Conservation (phyloP, 148 eudicot species). For the Polygonum maritimum region DNA sequence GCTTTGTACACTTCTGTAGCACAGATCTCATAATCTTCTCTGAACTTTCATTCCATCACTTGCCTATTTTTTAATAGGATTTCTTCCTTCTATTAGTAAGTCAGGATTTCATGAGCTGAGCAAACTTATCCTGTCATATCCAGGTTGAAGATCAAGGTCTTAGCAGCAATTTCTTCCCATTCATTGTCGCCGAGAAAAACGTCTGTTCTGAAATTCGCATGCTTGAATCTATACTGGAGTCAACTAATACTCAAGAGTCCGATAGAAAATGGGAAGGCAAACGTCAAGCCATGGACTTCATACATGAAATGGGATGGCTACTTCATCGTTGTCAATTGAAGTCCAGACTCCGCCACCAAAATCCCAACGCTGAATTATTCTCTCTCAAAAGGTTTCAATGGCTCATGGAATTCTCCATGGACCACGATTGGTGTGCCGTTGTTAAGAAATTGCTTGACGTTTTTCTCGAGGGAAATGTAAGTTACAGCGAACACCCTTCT, state of each 20-base stretch:
- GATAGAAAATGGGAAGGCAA: constrained; percentile 25
- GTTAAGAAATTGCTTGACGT: constrained; percentile 43
- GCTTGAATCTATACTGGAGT: constrained; percentile 48
- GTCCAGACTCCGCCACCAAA: constrained; percentile 36
- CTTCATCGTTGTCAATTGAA: constrained; percentile 56
- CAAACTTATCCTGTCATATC: constrained; percentile 1
- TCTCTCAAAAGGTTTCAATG: constrained; percentile 53
- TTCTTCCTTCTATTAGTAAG: neutral
- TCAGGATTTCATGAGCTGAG: neutral
- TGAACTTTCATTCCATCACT: neutral
- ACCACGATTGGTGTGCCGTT: constrained; percentile 57
- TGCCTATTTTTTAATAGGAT: neutral
- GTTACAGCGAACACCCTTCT: constrained; percentile 26
- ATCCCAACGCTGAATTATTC: constrained; percentile 27
- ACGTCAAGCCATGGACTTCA: constrained; percentile 55
- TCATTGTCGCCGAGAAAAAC: constrained; percentile 77
- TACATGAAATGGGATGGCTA: constrained; percentile 93
- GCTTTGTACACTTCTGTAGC: neutral
- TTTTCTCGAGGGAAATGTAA: constrained; percentile 31
- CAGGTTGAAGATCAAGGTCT: constrained; percentile 81
- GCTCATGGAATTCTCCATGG: constrained; percentile 52
- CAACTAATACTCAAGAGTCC: constrained; percentile 25
- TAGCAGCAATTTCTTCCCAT: constrained; percentile 80
- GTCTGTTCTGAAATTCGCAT: constrained; percentile 71
- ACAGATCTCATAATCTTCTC: neutral